phyloP scores from a whole-genome alignment of 257 asterid species.

The Gentiana straminea region DNA sequence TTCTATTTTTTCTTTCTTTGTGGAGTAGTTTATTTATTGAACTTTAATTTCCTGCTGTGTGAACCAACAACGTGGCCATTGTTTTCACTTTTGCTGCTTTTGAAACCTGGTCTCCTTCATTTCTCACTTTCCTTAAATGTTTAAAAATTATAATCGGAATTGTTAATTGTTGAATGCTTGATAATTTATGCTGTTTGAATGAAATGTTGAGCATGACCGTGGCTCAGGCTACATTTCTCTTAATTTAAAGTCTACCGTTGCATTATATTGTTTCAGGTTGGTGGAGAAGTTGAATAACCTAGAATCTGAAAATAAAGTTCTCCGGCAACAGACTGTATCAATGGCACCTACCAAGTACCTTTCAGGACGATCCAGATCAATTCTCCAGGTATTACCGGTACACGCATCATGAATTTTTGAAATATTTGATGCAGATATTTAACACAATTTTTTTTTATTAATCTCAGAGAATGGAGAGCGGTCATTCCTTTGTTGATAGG shows the following conservation, averaged over 20 bases:
- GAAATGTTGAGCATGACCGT: background rate
- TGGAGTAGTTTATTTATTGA: too few species aligned
- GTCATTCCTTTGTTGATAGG: constrained; percentile 53
- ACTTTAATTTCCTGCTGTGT: too few species aligned
- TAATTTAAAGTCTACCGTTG: background rate
- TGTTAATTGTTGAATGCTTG: too few species aligned
- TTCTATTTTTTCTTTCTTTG: too few species aligned
- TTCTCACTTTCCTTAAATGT: too few species aligned
- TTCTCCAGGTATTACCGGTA: constrained; percentile 60
- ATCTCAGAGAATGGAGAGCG: constrained; percentile 81
- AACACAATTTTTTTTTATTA: constrained; percentile 19
- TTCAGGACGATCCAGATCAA: constrained; percentile 93
- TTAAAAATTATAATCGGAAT: too few species aligned
- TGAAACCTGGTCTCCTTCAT: too few species aligned
- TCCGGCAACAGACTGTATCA: constrained; percentile 97
- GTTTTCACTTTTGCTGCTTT: too few species aligned
- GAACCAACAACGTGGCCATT: too few species aligned
- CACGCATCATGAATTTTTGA: background rate
- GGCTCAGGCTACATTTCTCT: too few species aligned
- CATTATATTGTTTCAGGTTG: constrained; percentile 38
- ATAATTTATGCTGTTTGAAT: background rate
- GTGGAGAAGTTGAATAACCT: constrained; percentile 83
- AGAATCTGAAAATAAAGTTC: constrained; percentile 96
- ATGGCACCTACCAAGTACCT: constrained; percentile 90
- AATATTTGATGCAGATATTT: background rate